Conservation (phyloP, 2,329 filamentous ascomycete genomes). For the Diaporthe sp. region DNA sequence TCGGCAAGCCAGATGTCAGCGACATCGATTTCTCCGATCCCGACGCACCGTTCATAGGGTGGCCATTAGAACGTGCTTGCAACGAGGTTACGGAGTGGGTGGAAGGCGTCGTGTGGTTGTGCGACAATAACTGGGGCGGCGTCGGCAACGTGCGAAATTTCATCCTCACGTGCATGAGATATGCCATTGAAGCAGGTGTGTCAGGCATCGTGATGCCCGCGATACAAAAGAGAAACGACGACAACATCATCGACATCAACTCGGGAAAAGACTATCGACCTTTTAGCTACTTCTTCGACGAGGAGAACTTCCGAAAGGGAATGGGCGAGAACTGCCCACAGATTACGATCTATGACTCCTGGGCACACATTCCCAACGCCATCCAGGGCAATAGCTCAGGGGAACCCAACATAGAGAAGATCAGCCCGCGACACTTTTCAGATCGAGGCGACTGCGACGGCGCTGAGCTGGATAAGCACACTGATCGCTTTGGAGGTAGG, state of each 20-base stretch:
- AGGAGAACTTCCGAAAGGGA: constrained; percentile 57
- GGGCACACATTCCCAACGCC: constrained; percentile 54
- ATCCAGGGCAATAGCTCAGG: constrained; percentile 12
- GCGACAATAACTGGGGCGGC: constrained; percentile 65
- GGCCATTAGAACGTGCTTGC: constrained; percentile 60
- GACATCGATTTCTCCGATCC: constrained; percentile 55
- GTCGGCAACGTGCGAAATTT: constrained; percentile 66
- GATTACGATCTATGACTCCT: constrained; percentile 57
- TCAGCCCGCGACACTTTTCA: constrained; percentile 56
- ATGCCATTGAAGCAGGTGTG: constrained; percentile 62
- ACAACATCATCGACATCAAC: constrained; percentile 58
- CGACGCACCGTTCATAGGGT: constrained; percentile 59
- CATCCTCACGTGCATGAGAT: constrained; percentile 64
- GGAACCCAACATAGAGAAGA: constrained; percentile 52
- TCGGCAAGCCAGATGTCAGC: constrained; percentile 38
- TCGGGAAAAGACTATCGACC: constrained; percentile 50
- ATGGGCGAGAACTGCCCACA: constrained; percentile 56
- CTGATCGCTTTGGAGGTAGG: constrained; percentile 52
- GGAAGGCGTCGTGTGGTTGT: constrained; percentile 60
- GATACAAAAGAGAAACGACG: constrained; percentile 58
- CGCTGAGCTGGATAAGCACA: constrained; percentile 57
- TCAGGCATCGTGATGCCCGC: constrained; percentile 60
- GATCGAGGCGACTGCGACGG: constrained; percentile 55
- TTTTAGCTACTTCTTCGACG: constrained; percentile 63
- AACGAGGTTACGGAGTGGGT: constrained; percentile 56